Base-by-base conservation (phyloP, 257 asterid species). In the Solanum pimpinellifolium region DNA sequence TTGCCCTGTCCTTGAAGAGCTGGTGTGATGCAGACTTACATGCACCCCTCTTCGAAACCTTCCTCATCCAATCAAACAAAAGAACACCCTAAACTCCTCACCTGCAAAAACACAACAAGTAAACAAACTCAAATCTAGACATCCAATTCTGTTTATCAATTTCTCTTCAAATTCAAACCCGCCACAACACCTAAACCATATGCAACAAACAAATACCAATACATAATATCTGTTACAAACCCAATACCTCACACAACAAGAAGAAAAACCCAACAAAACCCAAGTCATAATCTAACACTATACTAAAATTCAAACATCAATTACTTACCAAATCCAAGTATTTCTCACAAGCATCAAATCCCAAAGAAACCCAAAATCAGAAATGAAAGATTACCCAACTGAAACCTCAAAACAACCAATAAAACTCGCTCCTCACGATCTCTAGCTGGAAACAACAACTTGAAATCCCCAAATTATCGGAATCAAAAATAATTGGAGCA, bases 1-100 rank as follows among this genome's bases (percentile, higher is more conserved):
- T 97, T 2, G 98, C 99, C 85, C 95, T 93, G 90, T 96, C 99
- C 91, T 96, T 97, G 93, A 96, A 96, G 93, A 94, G 91, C 89
- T 95, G 97, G 91, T 97, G 98, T 80, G 98, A 93, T 88, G 96
- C 90, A 59, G 98, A 94, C 91, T 92, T 94, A 94, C 94, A 93
- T 29, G 94, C 97, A 82, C 94, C 95, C 21, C 93, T 94, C 98
- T 94, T 96, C 81, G 92, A 91, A 89, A 92, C 94, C 93, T 95
- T 96, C 86, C 94, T 94, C 99, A 97, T 97, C 92, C 60, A 87
- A 88, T 91, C 86, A 87, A 27, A 87, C 87, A 46, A 69, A 47
- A 85, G 42, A 78, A 65, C 77, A 84, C 89, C 87, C 88, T 91
- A 87, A 89, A 60, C 84, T 46, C 69, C 86, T 74, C 65, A 83